Base-by-base conservation (phyloP, 169 alveolate genomes). In the Cryptosporidium canis region DNA sequence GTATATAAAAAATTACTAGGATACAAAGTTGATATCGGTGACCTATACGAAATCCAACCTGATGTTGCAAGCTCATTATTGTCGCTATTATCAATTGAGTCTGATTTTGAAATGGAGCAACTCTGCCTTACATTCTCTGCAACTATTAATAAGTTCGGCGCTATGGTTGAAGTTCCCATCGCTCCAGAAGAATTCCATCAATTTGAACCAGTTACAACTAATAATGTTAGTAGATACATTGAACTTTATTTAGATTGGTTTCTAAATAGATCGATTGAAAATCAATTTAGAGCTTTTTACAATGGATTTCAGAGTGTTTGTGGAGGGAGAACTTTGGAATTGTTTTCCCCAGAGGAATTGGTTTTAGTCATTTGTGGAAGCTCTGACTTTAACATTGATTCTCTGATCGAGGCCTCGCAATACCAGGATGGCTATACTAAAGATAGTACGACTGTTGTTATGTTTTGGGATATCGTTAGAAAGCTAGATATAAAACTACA, bases 1-100 rank as follows among this genome's bases (percentile, higher is more conserved):
- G 92, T 94, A 67, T 96, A 94, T 84, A 95, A 95, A 90, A 95
- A 95, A 85, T 92, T 97, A 56, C 84, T 95, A 14, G 95, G 94
- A 7, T 85, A 91, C 47, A 82, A 93, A 44, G 84, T 94, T 12
- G 82, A 72, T 18, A 83, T 95, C 31, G 93, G 94, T 21, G 99
- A 97, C 77, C 55, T 97, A 63, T 85, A 91, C 71, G 96, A 94
- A 77, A 84, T 94, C 27, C 95, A 94, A 29, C 96, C 97, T 9
- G 94, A 91, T 12, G 83, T 94, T 2, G 97, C 94, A 8, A 92
- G 93, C 63, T 85, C 90, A 66, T 63, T 83, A 82, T 56, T 87
- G 83, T 83, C 55, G 48, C 53, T 66, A n/a, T 45, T 83, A 47
- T 47, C 65, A 83, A 64, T 83, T 5, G 31, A 37, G 16, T 31